A percentile compares a stretch with the other conserved stretches of the same genome.
These are phyloP conservation scores for Apiosordaria backusii DNA, from an alignment of 495 filamentous ascomycete species.

Conservation along the genomic window DNA sequence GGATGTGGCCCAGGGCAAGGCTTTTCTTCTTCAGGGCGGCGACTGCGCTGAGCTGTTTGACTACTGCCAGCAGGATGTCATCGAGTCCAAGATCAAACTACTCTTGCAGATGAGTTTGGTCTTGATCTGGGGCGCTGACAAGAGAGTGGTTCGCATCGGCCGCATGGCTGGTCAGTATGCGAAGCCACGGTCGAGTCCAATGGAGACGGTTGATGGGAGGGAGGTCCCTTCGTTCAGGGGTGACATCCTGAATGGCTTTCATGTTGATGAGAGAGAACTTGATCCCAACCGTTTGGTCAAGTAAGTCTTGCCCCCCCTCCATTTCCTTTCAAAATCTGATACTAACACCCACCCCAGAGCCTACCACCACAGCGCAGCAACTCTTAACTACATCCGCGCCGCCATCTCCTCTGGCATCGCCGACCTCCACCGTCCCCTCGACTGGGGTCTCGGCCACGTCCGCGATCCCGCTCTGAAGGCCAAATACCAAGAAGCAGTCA, in stretches of 20 bases:
- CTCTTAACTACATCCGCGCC: conserved; percentile 85
- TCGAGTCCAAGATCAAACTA: conserved; percentile 94
- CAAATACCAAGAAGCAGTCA: conserved; percentile 79
- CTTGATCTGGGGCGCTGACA: conserved; percentile 83
- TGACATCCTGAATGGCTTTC: conserved; percentile 92
- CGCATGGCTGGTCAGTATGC: conserved; percentile 97
- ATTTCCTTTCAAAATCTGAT: neutral
- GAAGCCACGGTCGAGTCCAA: conserved; percentile 87
- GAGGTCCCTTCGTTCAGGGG: conserved; percentile 88
- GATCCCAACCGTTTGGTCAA: conserved; percentile 80
- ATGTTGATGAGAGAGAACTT: conserved; percentile 62
- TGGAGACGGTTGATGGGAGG: conserved; percentile 73
- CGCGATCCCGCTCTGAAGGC: conserved; percentile 74
- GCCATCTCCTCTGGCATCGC: conserved; percentile 84
- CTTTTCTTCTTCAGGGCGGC: conserved; percentile 92
- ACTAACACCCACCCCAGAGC: conserved; percentile 50
- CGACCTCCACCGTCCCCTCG: conserved; percentile 86
- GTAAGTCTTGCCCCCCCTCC: conserved; percentile 30
- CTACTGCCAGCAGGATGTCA: conserved; percentile 85
- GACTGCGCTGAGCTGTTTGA: conserved; percentile 97
- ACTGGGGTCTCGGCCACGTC: conserved; percentile 95
- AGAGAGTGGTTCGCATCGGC: conserved; percentile 90
- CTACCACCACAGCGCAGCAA: conserved; percentile 93
- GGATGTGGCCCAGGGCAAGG: conserved; percentile 87
- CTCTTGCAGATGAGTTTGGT: conserved; percentile 94